Evolutionary conservation across 805 yeast genomes (phyloP), one percentile per base, ranked within the genome.

Genomic region (Wickerhamiella occidentalis): DNA sequence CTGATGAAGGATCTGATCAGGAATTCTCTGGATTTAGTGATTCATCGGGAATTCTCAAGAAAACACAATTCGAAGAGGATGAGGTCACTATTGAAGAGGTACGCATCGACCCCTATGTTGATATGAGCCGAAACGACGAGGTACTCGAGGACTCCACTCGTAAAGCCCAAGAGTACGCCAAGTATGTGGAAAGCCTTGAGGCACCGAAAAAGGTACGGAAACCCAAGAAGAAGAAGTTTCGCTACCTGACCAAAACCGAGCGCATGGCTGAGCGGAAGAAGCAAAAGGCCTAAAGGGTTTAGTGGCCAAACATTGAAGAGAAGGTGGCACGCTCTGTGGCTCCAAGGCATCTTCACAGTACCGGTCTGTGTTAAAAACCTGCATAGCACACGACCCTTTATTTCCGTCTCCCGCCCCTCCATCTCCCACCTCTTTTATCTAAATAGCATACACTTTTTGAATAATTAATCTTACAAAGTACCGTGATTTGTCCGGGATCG

Each of bases 161-260:
- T 46, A 73, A 85, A 60, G 96, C 96, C 1, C 78, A 81, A 58
- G 78, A 84, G 61, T 87, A 90, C 59, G 96, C 95, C 1, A 75
- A 55, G 63, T 77, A 55, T 66, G 81, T 55, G 78, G 84, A 15
- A 74, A 72, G 55, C 64, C 71, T 38, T 66, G 70, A 25, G 52
- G 59, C 51, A 17, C 50, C 49, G 23, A 48, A 48, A 30, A 51
- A 50, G 36, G 38, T 50, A 43, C 50, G 59, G 9, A 55, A 58
- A 41, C 55, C 56, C 22, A 59, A 59, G 54, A 82, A 81, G 74
- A 81, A 79, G 73, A 88, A 88, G 73, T 87, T 87, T 61, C 78
- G 96, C 67, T 90, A 88, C 58, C 72, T 88, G 64, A 77, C 92
- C 45, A 85, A 86, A 64, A 67, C 72, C 23, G 96, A 87, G 66